A percentile compares a stretch with the other conserved stretches of the same genome.
These are phyloP conservation scores for Colletotrichum echinochloae DNA, from an alignment of 2,329 filamentous ascomycete genomes.

Conservation along the genomic window DNA sequence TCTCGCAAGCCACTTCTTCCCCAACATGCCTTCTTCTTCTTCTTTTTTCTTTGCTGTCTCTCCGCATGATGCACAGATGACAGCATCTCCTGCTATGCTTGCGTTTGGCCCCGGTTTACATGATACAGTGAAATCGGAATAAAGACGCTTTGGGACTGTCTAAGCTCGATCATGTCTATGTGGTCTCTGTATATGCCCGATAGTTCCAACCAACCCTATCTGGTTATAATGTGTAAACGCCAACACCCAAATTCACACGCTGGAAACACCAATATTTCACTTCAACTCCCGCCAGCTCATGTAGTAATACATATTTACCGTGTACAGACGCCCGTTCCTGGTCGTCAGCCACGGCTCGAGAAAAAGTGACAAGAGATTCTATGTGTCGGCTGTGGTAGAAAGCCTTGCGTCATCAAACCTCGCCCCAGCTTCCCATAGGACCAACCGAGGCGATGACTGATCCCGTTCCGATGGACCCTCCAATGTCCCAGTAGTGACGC, in stretches of 20 bases:
- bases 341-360: neutral
- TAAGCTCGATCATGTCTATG: constrained; percentile 7
- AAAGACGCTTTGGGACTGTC: neutral
- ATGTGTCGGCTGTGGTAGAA: neutral
- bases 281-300: constrained; percentile 24
- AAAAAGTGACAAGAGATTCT: neutral
- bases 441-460: constrained; percentile 76
- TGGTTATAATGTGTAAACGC: constrained; percentile 32
- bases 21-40: neutral
- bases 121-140: neutral
- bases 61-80: constrained; percentile 11
- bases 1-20: neutral
- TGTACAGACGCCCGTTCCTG: constrained; percentile 9
- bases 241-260: neutral
- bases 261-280: neutral
- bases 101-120: neutral
- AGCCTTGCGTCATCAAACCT: constrained; percentile 62
- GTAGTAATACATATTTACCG: constrained; percentile 28
- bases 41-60: neutral
- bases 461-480: constrained; percentile 81
- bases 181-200: constrained; percentile 18
- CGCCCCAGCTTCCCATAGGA: constrained; percentile 82
- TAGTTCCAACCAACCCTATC: constrained; percentile 20
- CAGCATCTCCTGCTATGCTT: neutral
- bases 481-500: constrained; percentile 93